These are phyloP conservation scores for Lactarius sanguifluus DNA, from an alignment of 768 basidiomycete species.

Conservation along the genomic window DNA sequence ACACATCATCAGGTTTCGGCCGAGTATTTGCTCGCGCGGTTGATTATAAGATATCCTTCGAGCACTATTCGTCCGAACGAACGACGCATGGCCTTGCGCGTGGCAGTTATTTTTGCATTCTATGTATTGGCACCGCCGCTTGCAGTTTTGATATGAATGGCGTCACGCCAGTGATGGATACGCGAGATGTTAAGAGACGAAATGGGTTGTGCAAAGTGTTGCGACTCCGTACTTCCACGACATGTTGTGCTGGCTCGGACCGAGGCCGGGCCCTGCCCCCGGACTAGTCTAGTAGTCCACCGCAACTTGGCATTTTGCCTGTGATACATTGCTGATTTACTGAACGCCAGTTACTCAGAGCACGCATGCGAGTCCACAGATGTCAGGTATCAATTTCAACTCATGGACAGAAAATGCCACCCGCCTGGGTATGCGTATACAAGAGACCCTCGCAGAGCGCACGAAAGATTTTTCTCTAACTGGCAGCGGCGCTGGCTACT, in stretches of 20 bases:
- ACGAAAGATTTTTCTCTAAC: conserved; percentile 68
- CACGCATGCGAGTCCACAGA: conserved; percentile 18
- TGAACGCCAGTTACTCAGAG: not conserved
- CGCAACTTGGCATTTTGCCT: not conserved
- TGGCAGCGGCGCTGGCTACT: conserved; percentile 56
- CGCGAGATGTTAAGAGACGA: not conserved
- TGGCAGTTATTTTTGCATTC: not conserved
- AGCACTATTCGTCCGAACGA: not conserved
- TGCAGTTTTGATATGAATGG: not conserved
- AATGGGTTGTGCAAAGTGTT: no score
- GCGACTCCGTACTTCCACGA: no score
- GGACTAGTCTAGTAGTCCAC: not conserved
- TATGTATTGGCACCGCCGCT: not conserved
- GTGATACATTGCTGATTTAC: not conserved
- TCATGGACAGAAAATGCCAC: conserved; percentile 78
- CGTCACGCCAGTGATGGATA: not conserved
- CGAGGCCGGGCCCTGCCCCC: not conserved
- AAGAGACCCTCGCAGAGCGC: conserved; percentile 79
- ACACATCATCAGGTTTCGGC: not conserved
- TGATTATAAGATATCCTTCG: not conserved
- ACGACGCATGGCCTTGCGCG: not conserved
- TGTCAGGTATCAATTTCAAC: conserved; percentile 37
- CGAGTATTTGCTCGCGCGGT: not conserved
- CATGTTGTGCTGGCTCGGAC: not conserved
- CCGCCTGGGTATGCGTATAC: conserved; percentile 76